These are phyloP conservation scores for Neurospora pannonica DNA, from an alignment of 495 filamentous ascomycete species.

Conservation along the genomic window DNA sequence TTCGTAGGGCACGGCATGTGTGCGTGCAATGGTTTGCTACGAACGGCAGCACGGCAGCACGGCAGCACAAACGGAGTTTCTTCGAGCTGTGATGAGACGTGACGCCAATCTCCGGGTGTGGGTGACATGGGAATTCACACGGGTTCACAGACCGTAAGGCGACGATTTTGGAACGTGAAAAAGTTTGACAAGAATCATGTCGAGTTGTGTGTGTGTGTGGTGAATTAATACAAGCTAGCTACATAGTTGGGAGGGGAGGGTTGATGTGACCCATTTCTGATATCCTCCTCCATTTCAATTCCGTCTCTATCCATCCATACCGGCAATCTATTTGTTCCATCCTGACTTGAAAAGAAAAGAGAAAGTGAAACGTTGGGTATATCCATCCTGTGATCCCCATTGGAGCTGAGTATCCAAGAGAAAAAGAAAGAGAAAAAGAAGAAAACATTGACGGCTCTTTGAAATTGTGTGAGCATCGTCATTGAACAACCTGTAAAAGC, in stretches of 20 bases:
- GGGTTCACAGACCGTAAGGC: not conserved
- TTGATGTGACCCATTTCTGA: not conserved
- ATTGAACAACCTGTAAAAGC: conserved; percentile 5
- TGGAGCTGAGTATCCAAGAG: not conserved
- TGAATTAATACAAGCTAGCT: not conserved
- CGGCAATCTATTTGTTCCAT: not conserved
- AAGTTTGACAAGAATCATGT: not conserved
- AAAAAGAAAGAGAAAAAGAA: conserved; percentile 11
- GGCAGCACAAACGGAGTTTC: not conserved
- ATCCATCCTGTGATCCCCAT: conserved; percentile 26
- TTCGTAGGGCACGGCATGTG: not conserved
- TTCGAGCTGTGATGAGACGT: not conserved
- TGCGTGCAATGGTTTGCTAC: not conserved
- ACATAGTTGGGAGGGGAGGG: not conserved
- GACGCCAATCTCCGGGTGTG: not conserved
- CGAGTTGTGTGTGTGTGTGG: not conserved
- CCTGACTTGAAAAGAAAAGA: not conserved
- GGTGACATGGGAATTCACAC: not conserved
- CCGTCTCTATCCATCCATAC: not conserved
- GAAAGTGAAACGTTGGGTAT: conserved; percentile 20
- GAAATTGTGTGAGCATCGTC: conserved; percentile 13
- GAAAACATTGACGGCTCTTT: conserved; percentile 7
- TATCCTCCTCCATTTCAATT: not conserved
- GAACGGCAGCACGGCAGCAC: not conserved
- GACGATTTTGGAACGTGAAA: not conserved